A percentile compares a stretch with the other conserved stretches of the same genome.
phyloP scores from a whole-genome alignment of 352 stramenopile genomes.

The Phytophthora sojae region DNA sequence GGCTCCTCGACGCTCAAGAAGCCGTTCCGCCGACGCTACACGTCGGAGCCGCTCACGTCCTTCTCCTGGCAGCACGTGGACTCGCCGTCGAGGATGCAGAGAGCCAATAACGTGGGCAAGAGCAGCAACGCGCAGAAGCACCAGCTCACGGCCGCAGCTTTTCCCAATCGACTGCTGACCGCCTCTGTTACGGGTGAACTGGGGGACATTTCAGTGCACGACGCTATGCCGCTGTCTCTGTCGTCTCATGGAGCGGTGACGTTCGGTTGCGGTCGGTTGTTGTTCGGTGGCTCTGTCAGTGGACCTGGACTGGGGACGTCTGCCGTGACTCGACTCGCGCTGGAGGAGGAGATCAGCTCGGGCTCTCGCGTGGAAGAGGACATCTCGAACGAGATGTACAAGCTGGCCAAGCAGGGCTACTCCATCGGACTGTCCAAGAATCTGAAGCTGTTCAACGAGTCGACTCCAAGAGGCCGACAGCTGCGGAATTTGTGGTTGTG shows the following conservation, averaged over 20 bases:
- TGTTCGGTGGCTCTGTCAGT: conserved; percentile 62
- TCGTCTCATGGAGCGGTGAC: conserved; percentile 73
- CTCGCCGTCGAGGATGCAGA: conserved; percentile 26
- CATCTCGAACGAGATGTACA: conserved; percentile 82
- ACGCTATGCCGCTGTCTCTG: conserved; percentile 85
- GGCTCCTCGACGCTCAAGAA: conserved; percentile 65
- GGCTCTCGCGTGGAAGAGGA: conserved; percentile 54
- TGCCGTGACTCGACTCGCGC: conserved; percentile 43
- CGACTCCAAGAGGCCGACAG: conserved; percentile 51
- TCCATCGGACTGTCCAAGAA: conserved; percentile 82
- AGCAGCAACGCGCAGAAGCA: conserved; percentile 40
- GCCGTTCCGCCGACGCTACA: conserved; percentile 80
- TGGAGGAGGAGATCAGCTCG: conserved; percentile 40
- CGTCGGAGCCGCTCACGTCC: conserved; percentile 71
- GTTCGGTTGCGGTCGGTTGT: conserved; percentile 78
- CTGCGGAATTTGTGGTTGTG: conserved; percentile 80
- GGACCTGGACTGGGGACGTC: conserved; percentile 43
- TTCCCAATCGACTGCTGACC: conserved; percentile 83
- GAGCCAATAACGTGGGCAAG: conserved; percentile 30
- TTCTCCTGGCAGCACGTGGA: conserved; percentile 86
- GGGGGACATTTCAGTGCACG: conserved; percentile 89
- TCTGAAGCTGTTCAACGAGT: conserved; percentile 68
- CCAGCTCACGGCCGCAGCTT: conserved; percentile 58
- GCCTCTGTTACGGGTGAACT: conserved; percentile 77
- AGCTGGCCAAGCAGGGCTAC: conserved; percentile 78